A percentile compares a stretch with the other conserved stretches of the same genome.
Conservation (phyloP, 2,329 filamentous ascomycete species). For the Phaeosphaeriaceae sp. region DNA sequence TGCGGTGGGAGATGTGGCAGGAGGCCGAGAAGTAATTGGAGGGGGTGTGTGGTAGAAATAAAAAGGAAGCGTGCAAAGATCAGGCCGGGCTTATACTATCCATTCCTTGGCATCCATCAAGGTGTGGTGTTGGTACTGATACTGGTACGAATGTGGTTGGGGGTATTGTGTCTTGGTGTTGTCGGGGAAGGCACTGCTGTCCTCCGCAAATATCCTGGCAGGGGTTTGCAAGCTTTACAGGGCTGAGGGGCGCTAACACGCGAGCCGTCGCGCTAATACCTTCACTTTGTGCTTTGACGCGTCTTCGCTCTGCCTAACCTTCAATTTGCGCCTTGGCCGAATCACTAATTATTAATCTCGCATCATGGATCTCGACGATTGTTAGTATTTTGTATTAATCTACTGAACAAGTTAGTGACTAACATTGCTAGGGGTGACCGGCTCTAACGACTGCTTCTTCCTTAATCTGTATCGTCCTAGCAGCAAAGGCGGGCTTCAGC, state of each 20-base stretch:
- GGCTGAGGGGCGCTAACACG: conserved; percentile 27
- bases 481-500: conserved; percentile 23
- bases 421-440: conserved; percentile 34
- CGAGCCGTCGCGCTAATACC: conserved; percentile 28
- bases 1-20: conserved; percentile 13
- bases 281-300: conserved; percentile 22
- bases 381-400: conserved; percentile 21
- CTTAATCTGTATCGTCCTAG: conserved; percentile 46
- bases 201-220: conserved; percentile 22
- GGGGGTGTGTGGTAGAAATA: conserved; percentile 21
- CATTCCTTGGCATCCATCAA: conserved; percentile 17
- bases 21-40: conserved; percentile 12
- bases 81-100: conserved; percentile 15
- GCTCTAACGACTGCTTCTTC: conserved; percentile 47
- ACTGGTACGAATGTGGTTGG: neutral
- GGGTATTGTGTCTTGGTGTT: conserved; percentile 1
- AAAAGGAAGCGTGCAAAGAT: conserved; percentile 14
- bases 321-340: neutral
- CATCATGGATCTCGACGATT: conserved; percentile 42
- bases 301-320: neutral
- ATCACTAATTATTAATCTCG: no score
- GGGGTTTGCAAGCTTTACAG: conserved; percentile 12
- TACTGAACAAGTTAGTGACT: no score
- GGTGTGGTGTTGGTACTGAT: conserved; percentile 1
- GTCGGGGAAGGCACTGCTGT: conserved; percentile 3